Percentiles rank a stretch among this genome's conserved stretches.
Evolutionary conservation across 352 stramenopile genomes (phyloP).

Genomic region (Phytophthora pisi): DNA sequence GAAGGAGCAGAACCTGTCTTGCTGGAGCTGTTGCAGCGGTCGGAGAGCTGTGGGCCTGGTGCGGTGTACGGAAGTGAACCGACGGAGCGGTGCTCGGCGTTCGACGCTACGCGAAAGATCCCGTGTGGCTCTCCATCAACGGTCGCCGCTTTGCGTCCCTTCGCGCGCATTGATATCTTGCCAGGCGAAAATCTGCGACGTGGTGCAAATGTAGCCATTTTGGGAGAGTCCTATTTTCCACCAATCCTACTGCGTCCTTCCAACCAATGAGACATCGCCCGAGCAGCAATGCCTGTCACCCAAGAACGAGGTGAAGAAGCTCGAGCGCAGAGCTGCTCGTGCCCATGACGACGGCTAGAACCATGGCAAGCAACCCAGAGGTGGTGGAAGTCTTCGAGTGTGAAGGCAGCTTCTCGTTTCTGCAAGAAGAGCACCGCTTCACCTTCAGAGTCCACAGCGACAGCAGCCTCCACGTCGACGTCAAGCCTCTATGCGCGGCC

Average conservation of each 20-base stretch:
- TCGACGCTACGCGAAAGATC: conserved; percentile 22
- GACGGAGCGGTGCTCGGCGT: not conserved
- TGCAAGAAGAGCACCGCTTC: conserved; percentile 36
- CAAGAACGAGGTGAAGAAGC: conserved; percentile 9
- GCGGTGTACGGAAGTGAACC: conserved; percentile 21
- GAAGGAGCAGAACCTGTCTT: not conserved
- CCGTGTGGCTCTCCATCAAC: conserved; percentile 28
- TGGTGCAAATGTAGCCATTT: conserved; percentile 1
- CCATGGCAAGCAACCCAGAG: conserved; percentile 11
- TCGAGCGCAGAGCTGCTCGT: not conserved
- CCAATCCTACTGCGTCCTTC: conserved; percentile 16
- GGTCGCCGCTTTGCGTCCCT: conserved; percentile 25
- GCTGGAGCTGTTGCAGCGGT: not conserved
- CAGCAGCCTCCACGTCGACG: conserved; percentile 36
- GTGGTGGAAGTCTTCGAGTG: conserved; percentile 46
- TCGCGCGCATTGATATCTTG: conserved; percentile 15
- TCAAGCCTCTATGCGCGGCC: conserved; percentile 16
- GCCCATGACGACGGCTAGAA: not conserved
- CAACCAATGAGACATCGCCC: conserved; percentile 10
- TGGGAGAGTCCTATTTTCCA: not conserved
- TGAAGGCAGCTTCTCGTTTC: conserved; percentile 43
- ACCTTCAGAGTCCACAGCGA: conserved; percentile 43
- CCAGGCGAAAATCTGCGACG: conserved; percentile 1
- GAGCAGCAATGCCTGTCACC: conserved; percentile 2
- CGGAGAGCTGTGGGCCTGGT: conserved; percentile 11